Conservation (phyloP, 371 early-diverging fungal species). For the Syncephalastrum sp. region DNA sequence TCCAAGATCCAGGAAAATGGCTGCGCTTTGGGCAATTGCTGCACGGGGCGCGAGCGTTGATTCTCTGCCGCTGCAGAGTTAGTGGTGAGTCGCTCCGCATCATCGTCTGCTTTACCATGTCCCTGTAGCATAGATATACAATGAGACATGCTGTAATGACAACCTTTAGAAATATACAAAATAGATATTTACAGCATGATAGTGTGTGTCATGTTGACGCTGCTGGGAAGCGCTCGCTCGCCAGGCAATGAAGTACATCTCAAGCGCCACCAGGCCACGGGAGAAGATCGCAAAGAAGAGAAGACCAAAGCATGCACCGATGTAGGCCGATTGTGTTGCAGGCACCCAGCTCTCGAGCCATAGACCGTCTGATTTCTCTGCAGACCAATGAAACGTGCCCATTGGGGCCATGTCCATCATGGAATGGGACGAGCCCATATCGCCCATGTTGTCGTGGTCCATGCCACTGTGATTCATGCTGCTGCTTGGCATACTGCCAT, state of each 20-base stretch:
- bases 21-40: constrained; percentile 39
- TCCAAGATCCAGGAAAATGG: constrained; percentile 54
- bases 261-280: constrained; percentile 49
- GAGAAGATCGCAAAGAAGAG: constrained; percentile 51
- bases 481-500: not conserved
- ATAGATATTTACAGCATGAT: too few relatives aligned
- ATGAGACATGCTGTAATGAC: too few relatives aligned
- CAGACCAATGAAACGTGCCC: constrained; percentile 50
- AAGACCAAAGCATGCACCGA: constrained; percentile 57
- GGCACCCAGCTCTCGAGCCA: constrained; percentile 45
- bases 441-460: constrained; percentile 13
- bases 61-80: too few relatives aligned
- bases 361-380: constrained; percentile 31
- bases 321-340: constrained; percentile 49
- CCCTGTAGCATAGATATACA: too few relatives aligned
- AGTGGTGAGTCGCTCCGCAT: too few relatives aligned
- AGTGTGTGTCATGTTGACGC: not conserved
- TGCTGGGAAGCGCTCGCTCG: constrained; percentile 21
- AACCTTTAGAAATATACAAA: too few relatives aligned
- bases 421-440: constrained; percentile 11
- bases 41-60: not conserved
- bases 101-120: too few relatives aligned
- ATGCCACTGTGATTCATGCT: not conserved
- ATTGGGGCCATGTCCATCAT: constrained; percentile 15
- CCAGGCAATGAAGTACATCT: constrained; percentile 52